These are phyloP conservation scores for Nelumbo lutea DNA, from an alignment of 164 flowering plant genomes.

Conservation along the genomic window DNA sequence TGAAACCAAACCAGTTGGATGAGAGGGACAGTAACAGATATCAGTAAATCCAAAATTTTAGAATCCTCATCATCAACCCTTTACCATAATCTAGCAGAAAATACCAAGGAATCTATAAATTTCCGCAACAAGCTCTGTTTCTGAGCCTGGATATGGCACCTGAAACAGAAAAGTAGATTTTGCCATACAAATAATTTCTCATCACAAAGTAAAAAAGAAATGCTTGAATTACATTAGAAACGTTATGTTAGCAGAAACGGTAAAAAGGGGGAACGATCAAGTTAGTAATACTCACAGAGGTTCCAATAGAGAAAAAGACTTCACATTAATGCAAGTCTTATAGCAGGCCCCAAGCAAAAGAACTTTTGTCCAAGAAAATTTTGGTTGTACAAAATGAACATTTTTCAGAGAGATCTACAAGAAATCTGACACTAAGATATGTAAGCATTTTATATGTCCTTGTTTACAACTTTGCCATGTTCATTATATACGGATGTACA, in stretches of 20 bases:
- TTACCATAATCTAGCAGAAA: conserved; percentile 83
- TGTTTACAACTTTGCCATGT: background rate
- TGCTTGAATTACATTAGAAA: background rate
- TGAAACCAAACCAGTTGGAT: conserved; percentile 30
- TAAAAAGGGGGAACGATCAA: background rate
- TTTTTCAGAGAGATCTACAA: conserved; percentile 58
- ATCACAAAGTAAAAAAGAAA: background rate
- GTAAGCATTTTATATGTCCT: background rate
- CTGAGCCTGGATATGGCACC: conserved; percentile 37
- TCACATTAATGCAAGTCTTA: conserved; percentile 53
- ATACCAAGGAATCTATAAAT: conserved; percentile 56
- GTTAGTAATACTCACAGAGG: conserved; percentile 39
- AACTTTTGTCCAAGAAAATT: conserved; percentile 61
- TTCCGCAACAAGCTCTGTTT: conserved; percentile 53
- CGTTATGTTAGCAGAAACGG: too few relatives aligned
- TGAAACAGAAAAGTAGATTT: conserved; percentile 27
- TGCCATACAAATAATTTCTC: background rate
- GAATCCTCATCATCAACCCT: background rate
- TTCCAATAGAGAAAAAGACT: conserved; percentile 62
- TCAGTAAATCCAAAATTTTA: background rate
- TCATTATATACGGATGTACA: too few relatives aligned
- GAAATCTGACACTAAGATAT: conserved; percentile 2
- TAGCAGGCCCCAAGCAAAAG: conserved; percentile 77
- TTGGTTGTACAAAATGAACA: conserved; percentile 67
- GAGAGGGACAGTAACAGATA: conserved; percentile 7